These are phyloP conservation scores for Dioscorea cayenensis DNA, from an alignment of 116 monocot species.

Conservation along the genomic window DNA sequence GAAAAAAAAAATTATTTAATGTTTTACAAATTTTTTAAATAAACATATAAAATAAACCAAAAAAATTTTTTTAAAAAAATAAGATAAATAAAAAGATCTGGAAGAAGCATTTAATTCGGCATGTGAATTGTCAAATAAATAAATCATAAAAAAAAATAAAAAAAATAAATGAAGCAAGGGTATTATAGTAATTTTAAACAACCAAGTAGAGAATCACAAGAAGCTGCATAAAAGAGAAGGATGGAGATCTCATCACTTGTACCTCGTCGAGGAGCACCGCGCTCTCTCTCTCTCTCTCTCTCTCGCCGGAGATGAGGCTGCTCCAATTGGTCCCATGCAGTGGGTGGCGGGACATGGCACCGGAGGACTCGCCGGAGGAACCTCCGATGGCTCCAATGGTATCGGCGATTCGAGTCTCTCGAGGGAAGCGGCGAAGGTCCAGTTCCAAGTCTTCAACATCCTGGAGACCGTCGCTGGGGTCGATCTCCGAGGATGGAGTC, in stretches of 20 bases:
- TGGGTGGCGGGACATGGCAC: background rate
- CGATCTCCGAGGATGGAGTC: constrained; percentile 29
- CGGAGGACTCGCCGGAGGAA: background rate
- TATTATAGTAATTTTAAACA: background rate
- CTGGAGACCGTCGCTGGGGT: constrained; percentile 35
- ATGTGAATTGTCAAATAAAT: no score
- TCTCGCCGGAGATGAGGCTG: background rate
- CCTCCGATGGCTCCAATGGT: background rate
- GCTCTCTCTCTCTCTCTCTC: background rate
- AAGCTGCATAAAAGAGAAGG: background rate
- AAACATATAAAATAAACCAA: no score
- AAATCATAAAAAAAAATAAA: no score
- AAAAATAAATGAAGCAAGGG: background rate
- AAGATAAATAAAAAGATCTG: no score
- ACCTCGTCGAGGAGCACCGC: background rate
- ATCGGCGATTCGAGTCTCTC: background rate
- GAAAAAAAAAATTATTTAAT: no score
- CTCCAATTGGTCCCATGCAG: background rate
- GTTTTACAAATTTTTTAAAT: no score
- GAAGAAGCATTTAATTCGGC: no score
- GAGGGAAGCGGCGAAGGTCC: background rate
- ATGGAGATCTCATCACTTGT: background rate
- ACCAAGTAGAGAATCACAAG: background rate
- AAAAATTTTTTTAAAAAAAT: no score
- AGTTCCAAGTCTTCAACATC: background rate